phyloP scores from a whole-genome alignment of 1,284 basidiomycete species.

The Agroathelia rolfsii region DNA sequence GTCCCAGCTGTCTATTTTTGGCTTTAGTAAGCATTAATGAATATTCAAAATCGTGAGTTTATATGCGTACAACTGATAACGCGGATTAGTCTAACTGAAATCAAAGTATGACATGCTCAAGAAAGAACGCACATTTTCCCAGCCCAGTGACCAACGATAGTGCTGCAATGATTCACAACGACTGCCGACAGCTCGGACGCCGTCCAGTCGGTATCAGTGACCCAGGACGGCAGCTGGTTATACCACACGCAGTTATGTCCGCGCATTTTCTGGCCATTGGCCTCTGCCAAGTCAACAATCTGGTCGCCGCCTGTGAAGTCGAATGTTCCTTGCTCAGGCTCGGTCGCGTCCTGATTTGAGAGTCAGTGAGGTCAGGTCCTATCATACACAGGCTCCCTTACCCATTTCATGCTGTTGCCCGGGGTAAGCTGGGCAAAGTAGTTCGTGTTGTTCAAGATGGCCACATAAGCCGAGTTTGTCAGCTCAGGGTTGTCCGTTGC shows the following conservation, averaged over 20 bases:
- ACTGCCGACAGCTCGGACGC: constrained; percentile 33
- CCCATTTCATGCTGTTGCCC: constrained; percentile 51
- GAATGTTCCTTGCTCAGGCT: constrained; percentile 38
- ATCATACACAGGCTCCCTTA: too few species aligned
- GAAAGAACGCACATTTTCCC: constrained; percentile 33
- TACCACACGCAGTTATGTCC: constrained; percentile 48
- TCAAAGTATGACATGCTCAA: too few species aligned
- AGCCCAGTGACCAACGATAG: constrained; percentile 37
- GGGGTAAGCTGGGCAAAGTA: constrained; percentile 34
- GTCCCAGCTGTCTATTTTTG: constrained; percentile 22
- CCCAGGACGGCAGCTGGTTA: constrained; percentile 43
- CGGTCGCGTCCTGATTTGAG: constrained; percentile 40
- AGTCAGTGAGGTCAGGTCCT: too few species aligned
- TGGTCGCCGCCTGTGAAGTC: constrained; percentile 35
- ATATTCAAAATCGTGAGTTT: too few species aligned
- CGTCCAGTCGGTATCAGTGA: constrained; percentile 31
- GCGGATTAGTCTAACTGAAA: too few species aligned
- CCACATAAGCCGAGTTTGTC: constrained; percentile 13
- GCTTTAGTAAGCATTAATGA: background rate
- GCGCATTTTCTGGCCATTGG: constrained; percentile 31
- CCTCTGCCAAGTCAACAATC: constrained; percentile 35
- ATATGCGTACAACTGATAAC: too few species aligned
- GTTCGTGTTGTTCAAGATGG: constrained; percentile 9
- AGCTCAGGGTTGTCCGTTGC: constrained; percentile 17
- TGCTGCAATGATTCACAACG: constrained; percentile 35